phyloP scores from a whole-genome alignment of 495 filamentous ascomycete species.

The Glarea lozoyensis region DNA sequence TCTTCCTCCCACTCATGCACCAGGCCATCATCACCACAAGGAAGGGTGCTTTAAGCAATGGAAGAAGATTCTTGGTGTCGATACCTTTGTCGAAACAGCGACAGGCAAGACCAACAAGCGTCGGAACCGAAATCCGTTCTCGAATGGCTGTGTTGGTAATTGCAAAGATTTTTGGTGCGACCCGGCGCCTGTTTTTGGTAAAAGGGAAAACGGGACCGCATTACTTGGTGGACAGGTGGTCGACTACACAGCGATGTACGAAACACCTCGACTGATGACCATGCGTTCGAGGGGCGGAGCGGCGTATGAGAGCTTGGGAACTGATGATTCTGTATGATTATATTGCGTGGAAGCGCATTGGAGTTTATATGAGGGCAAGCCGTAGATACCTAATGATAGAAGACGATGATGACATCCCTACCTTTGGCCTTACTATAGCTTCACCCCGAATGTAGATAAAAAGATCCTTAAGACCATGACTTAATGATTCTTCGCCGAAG shows the following conservation, averaged over 20 bases:
- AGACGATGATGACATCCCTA: not conserved
- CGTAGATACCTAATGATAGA: constrained; percentile 1
- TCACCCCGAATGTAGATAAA: too few species aligned
- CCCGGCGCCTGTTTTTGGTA: constrained; percentile 69
- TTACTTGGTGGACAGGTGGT: constrained; percentile 70
- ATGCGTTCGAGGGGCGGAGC: constrained; percentile 23
- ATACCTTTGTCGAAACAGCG: constrained; percentile 82
- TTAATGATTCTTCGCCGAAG: too few species aligned
- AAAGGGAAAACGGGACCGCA: constrained; percentile 60
- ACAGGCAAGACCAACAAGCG: constrained; percentile 38
- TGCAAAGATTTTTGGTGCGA: constrained; percentile 98
- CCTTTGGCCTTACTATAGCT: too few species aligned
- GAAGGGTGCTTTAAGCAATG: constrained; percentile 65
- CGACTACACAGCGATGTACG: constrained; percentile 86
- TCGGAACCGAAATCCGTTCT: constrained; percentile 71
- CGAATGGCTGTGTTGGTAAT: constrained; percentile 69
- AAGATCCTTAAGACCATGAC: too few species aligned
- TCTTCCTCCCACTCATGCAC: constrained; percentile 30
- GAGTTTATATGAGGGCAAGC: not conserved
- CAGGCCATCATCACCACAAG: constrained; percentile 39
- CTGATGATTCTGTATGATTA: constrained; percentile 26
- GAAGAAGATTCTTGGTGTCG: constrained; percentile 78
- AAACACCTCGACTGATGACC: constrained; percentile 62
- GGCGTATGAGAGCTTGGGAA: constrained; percentile 27
- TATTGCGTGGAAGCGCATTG: not conserved